Evolutionary conservation across 1,284 basidiomycete species (phyloP).

Genomic region (Cryptococcus floricola): DNA sequence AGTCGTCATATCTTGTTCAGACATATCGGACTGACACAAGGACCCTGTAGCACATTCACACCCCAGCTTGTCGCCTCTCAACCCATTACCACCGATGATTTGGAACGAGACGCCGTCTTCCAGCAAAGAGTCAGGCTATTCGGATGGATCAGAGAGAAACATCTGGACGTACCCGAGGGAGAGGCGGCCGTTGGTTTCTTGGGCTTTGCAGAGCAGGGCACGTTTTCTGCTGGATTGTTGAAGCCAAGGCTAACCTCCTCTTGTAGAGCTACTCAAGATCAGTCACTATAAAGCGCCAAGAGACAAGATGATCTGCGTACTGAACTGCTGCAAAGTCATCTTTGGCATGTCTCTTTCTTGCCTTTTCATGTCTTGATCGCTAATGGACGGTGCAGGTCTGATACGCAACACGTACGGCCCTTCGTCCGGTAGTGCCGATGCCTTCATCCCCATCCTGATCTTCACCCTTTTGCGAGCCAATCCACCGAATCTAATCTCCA

Average conservation of each 20-base stretch:
- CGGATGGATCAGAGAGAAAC: constrained; percentile 80
- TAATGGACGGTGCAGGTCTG: constrained; percentile 57
- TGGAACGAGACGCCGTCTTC: constrained; percentile 88
- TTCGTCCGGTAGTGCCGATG: constrained; percentile 69
- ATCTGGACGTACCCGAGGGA: constrained; percentile 68
- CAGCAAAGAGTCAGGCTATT: constrained; percentile 88
- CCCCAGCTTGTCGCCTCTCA: constrained; percentile 66
- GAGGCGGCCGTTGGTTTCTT: constrained; percentile 68
- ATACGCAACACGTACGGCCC: constrained; percentile 71
- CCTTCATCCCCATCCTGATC: constrained; percentile 92
- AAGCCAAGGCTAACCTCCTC: not conserved
- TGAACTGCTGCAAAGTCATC: constrained; percentile 99
- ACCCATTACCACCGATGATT: constrained; percentile 87
- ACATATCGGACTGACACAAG: not conserved
- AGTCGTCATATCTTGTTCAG: constrained; percentile 33
- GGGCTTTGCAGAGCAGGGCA: constrained; percentile 88
- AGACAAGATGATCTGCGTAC: constrained; percentile 95
- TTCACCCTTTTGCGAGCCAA: constrained; percentile 91
- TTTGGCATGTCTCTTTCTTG: constrained; percentile 63
- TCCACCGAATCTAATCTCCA: constrained; percentile 87
- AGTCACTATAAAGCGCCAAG: constrained; percentile 98
- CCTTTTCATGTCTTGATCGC: constrained; percentile 6
- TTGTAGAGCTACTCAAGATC: constrained; percentile 82
- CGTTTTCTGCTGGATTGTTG: constrained; percentile 28
- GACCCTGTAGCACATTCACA: constrained; percentile 70